A percentile compares a stretch with the other conserved stretches of the same genome.
Conservation (phyloP, 2,329 filamentous ascomycete species). For the Aspergillus intermedius region DNA sequence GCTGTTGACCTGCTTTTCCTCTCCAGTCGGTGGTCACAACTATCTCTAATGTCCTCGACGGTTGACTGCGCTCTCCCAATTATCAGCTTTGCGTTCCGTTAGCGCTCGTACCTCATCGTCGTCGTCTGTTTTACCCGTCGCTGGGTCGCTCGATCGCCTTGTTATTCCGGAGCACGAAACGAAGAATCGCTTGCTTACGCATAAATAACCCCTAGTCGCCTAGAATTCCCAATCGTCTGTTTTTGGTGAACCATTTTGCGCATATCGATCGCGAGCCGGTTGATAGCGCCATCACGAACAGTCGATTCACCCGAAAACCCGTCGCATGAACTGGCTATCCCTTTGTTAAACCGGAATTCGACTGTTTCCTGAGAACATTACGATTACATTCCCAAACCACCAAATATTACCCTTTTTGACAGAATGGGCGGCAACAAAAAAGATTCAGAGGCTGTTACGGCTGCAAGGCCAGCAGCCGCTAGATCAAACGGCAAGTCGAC, state of each 20-base stretch:
- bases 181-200: constrained; percentile 1
- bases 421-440: constrained; percentile 19
- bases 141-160: constrained; percentile 3
- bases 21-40: constrained; percentile 19
- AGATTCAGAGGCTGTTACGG: constrained; percentile 11
- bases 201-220: too few relatives aligned
- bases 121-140: constrained; percentile 3
- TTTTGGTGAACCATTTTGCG: too few relatives aligned
- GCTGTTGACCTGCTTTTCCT: constrained; percentile 8
- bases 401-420: not conserved
- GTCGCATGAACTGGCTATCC: constrained; percentile 15
- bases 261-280: not conserved
- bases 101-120: constrained; percentile 7
- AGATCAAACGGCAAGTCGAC: constrained; percentile 17
- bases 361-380: constrained; percentile 8
- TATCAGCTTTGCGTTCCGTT: constrained; percentile 15
- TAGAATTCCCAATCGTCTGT: too few relatives aligned
- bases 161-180: constrained; percentile 14
- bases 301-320: constrained; percentile 6
- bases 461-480: constrained; percentile 13
- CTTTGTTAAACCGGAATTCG: constrained; percentile 8
- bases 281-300: not conserved
- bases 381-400: not conserved
- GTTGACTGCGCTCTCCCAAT: constrained; percentile 7
- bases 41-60: constrained; percentile 17